Base-by-base conservation (phyloP, 176 grass and related monocot species). In the Oryza longistaminata region DNA sequence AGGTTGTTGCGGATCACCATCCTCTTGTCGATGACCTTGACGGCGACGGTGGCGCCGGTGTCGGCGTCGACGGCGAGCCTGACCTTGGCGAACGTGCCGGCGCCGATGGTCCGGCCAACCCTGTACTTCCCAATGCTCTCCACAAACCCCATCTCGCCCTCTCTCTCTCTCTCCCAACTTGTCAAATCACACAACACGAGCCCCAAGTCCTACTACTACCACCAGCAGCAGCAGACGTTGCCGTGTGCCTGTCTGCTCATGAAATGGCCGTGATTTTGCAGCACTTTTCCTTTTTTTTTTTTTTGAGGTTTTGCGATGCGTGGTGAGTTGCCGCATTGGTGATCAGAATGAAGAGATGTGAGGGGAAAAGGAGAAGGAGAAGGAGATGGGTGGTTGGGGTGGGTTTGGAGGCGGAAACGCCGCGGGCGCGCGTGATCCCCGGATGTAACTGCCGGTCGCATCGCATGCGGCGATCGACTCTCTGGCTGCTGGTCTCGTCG, bases 21-120 rank as follows among this genome's bases (percentile, higher is more conserved):
- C 40, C 11, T 74, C 88, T 85, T 91, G 86, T 96, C 81, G 25
- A 93, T 93, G 80, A 96, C 65, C 88, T 96, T 96, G 4, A 96
- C 79, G 1, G 94, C 91, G 73, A 89, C 88, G 16, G 45, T 58
- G 42, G 64, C 34, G 73, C 82, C 77, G 7, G 88, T 91, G 34
- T 96, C 88, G 5, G 24, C 5, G 85, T 93, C 43, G 9, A 85
- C 81, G 9, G 81, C 88, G 35, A 96, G 76, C 90, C 82, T 85
- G 39, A 93, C 94, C 86, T 96, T 96, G 16, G 94, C 88, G 79
- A 96, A 96, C 24, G 73, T 58, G 66, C 94, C 94, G 76, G 91
- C 91, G 8, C 94, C 94, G 66, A 96, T 80, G 42, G 94, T 93
- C 66, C 88, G 49, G 37, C 88, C 86, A 2, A 96, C 71, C 21